A percentile compares a stretch with the other conserved stretches of the same genome.
Evolutionary conservation across 331 rosid species (phyloP).

Genomic region (Dryas integrifolia): DNA sequence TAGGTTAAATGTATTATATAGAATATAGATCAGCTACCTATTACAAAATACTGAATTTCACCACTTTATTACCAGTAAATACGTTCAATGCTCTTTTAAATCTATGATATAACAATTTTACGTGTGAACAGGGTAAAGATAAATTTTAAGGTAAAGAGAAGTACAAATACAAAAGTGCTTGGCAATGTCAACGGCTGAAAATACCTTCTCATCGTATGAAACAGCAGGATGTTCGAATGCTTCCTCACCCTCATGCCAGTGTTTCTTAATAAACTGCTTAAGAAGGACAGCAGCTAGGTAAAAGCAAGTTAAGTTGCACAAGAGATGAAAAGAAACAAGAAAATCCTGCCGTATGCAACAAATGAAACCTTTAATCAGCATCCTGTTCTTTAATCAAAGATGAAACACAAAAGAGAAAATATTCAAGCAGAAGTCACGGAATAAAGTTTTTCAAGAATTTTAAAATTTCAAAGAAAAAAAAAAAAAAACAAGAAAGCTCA

Average conservation of each 20-base stretch:
- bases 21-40: neutral
- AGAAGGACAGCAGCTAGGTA: slow-evolving; percentile 99
- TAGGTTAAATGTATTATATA: neutral
- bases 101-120: neutral
- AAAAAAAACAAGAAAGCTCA: slow-evolving; percentile 10
- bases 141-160: neutral
- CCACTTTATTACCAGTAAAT: neutral
- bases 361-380: neutral
- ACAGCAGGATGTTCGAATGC: slow-evolving; percentile 81
- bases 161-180: neutral
- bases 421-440: neutral
- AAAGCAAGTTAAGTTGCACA: slow-evolving; percentile 56
- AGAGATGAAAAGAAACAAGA: neutral
- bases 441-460: neutral
- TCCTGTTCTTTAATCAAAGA: neutral
- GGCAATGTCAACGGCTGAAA: slow-evolving; percentile 3
- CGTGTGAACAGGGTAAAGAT: neutral
- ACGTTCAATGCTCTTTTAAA: neutral
- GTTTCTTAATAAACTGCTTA: slow-evolving; percentile 84
- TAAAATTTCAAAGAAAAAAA: neutral
- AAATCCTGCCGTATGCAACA: neutral
- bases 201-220: slow-evolving; percentile 80
- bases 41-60: neutral
- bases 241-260: slow-evolving; percentile 90
- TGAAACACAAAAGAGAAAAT: neutral